Conservation (phyloP, 2,329 filamentous ascomycete species). For the Ascochyta pisi region DNA sequence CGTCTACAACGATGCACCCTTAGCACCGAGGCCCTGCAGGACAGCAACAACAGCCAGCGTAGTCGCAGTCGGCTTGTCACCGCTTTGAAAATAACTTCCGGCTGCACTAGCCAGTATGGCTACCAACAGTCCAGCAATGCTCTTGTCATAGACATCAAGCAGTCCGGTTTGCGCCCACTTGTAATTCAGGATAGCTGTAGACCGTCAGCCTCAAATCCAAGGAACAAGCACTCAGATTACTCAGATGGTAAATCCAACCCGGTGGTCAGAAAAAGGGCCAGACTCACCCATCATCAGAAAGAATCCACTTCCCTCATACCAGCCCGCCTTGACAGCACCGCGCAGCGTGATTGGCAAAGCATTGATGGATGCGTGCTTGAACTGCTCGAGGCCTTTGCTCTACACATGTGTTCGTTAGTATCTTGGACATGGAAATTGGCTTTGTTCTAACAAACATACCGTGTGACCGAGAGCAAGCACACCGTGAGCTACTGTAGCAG, state of each 20-base stretch:
- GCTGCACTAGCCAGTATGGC: constrained; percentile 36
- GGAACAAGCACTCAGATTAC: neutral
- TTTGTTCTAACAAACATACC: constrained; percentile 21
- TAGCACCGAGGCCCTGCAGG: constrained; percentile 34
- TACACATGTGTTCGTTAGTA: constrained; percentile 11
- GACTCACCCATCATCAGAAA: constrained; percentile 43
- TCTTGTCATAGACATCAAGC: constrained; percentile 42
- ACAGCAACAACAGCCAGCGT: constrained; percentile 32
- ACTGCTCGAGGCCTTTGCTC: constrained; percentile 45
- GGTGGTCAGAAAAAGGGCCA: neutral
- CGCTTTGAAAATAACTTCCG: constrained; percentile 29
- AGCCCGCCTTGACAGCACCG: constrained; percentile 42
- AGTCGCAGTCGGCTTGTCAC: constrained; percentile 35
- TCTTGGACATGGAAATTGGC: neutral
- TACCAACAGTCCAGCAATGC: constrained; percentile 38
- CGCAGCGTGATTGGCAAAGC: constrained; percentile 36
- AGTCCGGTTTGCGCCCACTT: constrained; percentile 44
- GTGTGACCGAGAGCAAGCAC: constrained; percentile 45
- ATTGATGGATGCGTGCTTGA: constrained; percentile 43
- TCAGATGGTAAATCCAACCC: neutral
- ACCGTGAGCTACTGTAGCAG: constrained; percentile 35
- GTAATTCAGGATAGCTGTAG: constrained; percentile 44
- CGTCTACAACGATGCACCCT: constrained; percentile 5
- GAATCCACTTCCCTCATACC: constrained; percentile 48
- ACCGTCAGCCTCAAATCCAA: neutral